Conservation (phyloP, 345 rosid species). For the Balakata baccata region DNA sequence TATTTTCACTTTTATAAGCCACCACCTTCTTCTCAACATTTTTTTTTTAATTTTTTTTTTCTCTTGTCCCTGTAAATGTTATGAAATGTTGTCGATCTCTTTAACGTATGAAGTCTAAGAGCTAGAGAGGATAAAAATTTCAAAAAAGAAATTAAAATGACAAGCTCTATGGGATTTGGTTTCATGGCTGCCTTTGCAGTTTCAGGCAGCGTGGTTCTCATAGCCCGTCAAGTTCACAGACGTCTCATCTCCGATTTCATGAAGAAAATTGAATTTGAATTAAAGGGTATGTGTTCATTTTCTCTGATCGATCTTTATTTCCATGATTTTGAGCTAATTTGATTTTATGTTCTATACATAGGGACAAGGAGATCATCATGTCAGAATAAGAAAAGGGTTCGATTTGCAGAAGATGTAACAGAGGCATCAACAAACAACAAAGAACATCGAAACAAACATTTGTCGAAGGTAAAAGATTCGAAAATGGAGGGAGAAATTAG, state of each 20-base stretch:
- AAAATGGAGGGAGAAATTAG: background rate
- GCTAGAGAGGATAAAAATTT: no score
- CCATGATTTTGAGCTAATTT: background rate
- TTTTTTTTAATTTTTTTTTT: background rate
- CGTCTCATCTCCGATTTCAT: constrained; percentile 71
- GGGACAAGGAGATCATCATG: constrained; percentile 21
- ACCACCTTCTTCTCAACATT: background rate
- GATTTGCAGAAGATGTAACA: constrained; percentile 75
- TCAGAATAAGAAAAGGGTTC: constrained; percentile 52
- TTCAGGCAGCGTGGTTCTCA: constrained; percentile 70
- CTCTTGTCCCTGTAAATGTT: background rate
- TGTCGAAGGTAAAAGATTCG: background rate
- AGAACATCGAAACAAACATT: constrained; percentile 49
- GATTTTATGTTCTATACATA: background rate
- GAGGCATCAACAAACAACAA: constrained; percentile 64
- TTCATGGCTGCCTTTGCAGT: constrained; percentile 70
- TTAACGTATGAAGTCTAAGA: background rate
- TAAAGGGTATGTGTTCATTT: constrained; percentile 30
- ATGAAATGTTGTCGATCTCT: background rate
- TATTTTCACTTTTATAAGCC: background rate
- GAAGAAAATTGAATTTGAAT: constrained; percentile 58
- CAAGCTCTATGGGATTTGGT: constrained; percentile 42
- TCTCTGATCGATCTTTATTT: background rate
- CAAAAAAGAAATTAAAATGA: constrained; percentile 26
- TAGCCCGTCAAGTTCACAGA: constrained; percentile 58